Conservation (phyloP, 164 flowering plant species). For the Nymphaea thermarum region DNA sequence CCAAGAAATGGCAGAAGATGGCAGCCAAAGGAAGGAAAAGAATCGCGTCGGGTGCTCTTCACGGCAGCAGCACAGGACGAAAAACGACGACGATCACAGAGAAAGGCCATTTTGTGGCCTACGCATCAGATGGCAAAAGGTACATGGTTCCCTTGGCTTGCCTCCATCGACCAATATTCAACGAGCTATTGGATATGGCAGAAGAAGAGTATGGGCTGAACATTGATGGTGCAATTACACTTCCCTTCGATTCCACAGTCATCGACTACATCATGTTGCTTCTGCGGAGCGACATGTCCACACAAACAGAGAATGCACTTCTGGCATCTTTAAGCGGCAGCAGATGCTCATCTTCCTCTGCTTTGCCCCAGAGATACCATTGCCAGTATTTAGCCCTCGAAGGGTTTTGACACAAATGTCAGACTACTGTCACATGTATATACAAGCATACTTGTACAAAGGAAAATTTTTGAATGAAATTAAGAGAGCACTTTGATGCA, state of each 20-base stretch:
- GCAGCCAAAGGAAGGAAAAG: too few species aligned
- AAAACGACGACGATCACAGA: too few species aligned
- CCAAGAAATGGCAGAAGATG: not conserved
- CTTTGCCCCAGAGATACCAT: not conserved
- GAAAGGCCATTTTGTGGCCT: conserved; percentile 7
- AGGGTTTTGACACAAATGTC: not conserved
- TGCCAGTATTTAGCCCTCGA: not conserved
- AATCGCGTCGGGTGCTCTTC: too few species aligned
- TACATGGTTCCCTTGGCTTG: conserved; percentile 3
- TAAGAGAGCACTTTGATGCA: too few species aligned
- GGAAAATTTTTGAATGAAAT: too few species aligned
- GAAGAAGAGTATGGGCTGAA: conserved; percentile 7
- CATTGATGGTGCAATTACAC: conserved; percentile 1
- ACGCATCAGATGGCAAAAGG: conserved; percentile 1
- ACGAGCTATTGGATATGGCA: conserved; percentile 7
- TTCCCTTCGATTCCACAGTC: conserved; percentile 7
- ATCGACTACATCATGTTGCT: conserved; percentile 5
- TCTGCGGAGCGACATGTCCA: not conserved
- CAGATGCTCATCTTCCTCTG: not conserved
- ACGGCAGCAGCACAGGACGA: too few species aligned
- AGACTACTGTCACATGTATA: not conserved
- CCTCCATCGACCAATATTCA: conserved; percentile 2
- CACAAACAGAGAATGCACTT: conserved; percentile 2
- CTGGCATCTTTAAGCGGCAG: not conserved
- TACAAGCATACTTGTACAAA: too few species aligned